Evolutionary conservation across 192 early-diverging fungal genomes (phyloP), one percentile per base, ranked within the genome.

Genomic region (Podila verticillata): DNA sequence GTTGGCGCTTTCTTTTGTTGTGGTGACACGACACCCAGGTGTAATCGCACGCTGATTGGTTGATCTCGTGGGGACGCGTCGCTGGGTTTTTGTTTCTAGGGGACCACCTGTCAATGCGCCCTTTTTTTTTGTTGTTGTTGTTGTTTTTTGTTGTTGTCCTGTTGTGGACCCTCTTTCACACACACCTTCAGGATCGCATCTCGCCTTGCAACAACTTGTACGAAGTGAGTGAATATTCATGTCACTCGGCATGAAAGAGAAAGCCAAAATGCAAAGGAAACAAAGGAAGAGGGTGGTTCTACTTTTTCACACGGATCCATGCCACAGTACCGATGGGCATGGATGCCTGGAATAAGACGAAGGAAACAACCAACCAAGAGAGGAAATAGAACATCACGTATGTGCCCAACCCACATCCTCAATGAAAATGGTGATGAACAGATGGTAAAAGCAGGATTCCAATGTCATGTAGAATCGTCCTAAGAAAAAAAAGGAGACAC

Each of bases 401-500:
- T 15, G 15, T 44, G 12, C 39, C 39, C n/a, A n/a, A 44, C 17
- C 39, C 39, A 44, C 39, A 44, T 44, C 39, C 3, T 17, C 39
- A 54, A 54, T 7, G n/a, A 54, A 54, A 54, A 26, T 19, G n/a
- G 12, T 0, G 22, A 54, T 54, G 24, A 17, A 26, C 24, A 54
- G 20, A 54, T 22, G 51, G 51, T 54, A 7, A 24, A 54, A 54
- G 51, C 22, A 54, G 51, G 51, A 54, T 54, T 54, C 51, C 51
- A 54, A 54, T 54, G 24, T 26, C 22, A 26, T n/a, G 51, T 54
- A 54, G 51, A n/a, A 54, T 54, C 51, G 8, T 54, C 22, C 22
- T n/a, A n/a, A n/a, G n/a, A 54, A 54, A 15, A 54, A 54, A 54
- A 54, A 54, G 51, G 51, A 54, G 51, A 54, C 51, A 54, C n/a